Percentiles rank a stretch among this genome's conserved stretches.
Conservation (phyloP, 139 green algal species). For the Axilococcus clingmanii region DNA sequence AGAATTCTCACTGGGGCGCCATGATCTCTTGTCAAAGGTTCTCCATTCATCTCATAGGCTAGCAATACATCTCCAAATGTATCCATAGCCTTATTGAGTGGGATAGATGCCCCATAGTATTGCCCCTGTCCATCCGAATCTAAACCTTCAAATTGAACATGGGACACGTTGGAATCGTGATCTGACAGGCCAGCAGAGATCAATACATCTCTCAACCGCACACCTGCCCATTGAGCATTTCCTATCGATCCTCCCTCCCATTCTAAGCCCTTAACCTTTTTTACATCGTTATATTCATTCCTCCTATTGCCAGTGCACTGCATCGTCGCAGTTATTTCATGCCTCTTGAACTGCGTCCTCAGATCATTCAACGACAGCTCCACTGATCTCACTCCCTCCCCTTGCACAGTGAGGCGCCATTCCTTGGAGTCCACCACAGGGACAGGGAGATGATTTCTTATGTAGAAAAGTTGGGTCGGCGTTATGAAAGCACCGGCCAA, state of each 20-base stretch:
- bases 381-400: slow-evolving; percentile 42
- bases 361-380: slow-evolving; percentile 61
- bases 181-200: slow-evolving; percentile 32
- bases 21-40: slow-evolving; percentile 62
- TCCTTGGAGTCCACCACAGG: slow-evolving; percentile 39
- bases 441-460: slow-evolving; percentile 80
- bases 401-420: slow-evolving; percentile 37
- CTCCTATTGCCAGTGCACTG: slow-evolving; percentile 83
- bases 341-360: slow-evolving; percentile 59
- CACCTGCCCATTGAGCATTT: slow-evolving; percentile 65
- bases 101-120: slow-evolving; percentile 63
- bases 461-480: slow-evolving; percentile 70
- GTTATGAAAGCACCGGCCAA: slow-evolving; percentile 51
- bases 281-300: slow-evolving; percentile 31
- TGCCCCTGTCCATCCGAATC: slow-evolving; percentile 36
- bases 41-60: slow-evolving; percentile 91
- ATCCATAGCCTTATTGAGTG: slow-evolving; percentile 48
- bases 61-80: slow-evolving; percentile 63
- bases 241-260: slow-evolving; percentile 65
- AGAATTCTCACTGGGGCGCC: slow-evolving; percentile 67
- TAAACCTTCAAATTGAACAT: slow-evolving; percentile 72
- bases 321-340: slow-evolving; percentile 57
- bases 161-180: slow-evolving; percentile 19
- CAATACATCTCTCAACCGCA: slow-evolving; percentile 71
- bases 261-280: slow-evolving; percentile 59